Evolutionary conservation across 768 basidiomycete genomes (phyloP).

Genomic region (Suillus decipiens): DNA sequence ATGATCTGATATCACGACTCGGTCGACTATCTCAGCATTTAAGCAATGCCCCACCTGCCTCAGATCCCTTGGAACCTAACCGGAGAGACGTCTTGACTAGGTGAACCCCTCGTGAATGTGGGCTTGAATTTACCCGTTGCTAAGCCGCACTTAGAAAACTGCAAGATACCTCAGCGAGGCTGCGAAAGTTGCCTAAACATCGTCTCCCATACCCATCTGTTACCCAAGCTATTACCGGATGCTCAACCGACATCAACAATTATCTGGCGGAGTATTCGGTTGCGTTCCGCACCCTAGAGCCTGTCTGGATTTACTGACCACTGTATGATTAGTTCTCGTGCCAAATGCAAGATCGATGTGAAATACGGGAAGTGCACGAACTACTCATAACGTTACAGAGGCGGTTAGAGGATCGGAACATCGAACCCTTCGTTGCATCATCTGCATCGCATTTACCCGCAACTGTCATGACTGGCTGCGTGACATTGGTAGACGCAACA

Average conservation of each 20-base stretch:
- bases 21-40: not conserved
- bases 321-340: not conserved
- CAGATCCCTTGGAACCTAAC: not conserved
- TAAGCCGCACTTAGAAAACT: not conserved
- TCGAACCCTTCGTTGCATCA: not conserved
- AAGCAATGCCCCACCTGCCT: not conserved
- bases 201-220: not conserved
- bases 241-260: not conserved
- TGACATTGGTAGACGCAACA: constrained; percentile 1
- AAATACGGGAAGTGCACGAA: not conserved
- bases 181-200: not conserved
- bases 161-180: not conserved
- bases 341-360: not conserved
- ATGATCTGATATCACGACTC: not conserved
- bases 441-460: not conserved
- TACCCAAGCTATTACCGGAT: not conserved
- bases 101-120: not conserved
- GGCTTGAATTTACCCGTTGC: not conserved
- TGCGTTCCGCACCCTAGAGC: not conserved
- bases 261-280: not conserved
- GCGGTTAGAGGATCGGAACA: constrained; percentile 11
- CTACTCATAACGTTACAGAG: not conserved
- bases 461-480: not conserved
- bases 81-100: not conserved
- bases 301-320: not conserved